Evolutionary conservation across 176 grass and related monocot species (phyloP).

Genomic region (Avena eriantha): DNA sequence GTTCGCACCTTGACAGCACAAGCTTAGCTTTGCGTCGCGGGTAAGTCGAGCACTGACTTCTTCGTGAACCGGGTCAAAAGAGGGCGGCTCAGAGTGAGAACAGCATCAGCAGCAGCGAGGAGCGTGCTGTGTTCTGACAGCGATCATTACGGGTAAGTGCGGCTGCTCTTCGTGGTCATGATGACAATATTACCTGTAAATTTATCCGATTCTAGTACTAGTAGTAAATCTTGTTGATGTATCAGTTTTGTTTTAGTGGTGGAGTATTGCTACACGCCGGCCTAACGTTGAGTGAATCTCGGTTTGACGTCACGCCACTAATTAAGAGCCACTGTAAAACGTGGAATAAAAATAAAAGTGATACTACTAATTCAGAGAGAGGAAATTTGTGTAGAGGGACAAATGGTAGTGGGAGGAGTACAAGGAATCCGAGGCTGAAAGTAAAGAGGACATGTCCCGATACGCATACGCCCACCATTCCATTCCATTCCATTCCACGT

Average conservation of each 20-base stretch:
- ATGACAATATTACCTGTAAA: neutral
- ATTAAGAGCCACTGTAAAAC: neutral
- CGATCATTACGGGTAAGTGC: neutral
- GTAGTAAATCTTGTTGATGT: neutral
- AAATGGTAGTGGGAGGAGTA: constrained; percentile 48
- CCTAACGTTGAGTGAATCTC: neutral
- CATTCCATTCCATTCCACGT: neutral
- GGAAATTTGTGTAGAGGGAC: neutral
- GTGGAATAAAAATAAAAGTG: neutral
- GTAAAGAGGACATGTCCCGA: neutral
- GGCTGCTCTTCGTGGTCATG: neutral
- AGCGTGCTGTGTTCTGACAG: neutral
- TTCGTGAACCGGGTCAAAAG: constrained; percentile 37
- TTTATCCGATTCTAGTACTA: neutral
- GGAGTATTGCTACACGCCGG: neutral
- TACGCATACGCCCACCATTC: constrained; percentile 31
- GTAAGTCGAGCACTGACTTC: constrained; percentile 49
- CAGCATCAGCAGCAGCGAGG: too few relatives aligned
- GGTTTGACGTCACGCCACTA: neutral
- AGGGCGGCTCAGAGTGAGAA: neutral
- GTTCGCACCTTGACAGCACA: neutral
- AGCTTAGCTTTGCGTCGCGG: constrained; percentile 55
- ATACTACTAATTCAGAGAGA: neutral
- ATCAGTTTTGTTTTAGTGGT: neutral
- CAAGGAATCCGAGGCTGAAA: constrained; percentile 68